Conservation (phyloP, 352 stramenopile species). For the Thalassiosira mediterranea region DNA sequence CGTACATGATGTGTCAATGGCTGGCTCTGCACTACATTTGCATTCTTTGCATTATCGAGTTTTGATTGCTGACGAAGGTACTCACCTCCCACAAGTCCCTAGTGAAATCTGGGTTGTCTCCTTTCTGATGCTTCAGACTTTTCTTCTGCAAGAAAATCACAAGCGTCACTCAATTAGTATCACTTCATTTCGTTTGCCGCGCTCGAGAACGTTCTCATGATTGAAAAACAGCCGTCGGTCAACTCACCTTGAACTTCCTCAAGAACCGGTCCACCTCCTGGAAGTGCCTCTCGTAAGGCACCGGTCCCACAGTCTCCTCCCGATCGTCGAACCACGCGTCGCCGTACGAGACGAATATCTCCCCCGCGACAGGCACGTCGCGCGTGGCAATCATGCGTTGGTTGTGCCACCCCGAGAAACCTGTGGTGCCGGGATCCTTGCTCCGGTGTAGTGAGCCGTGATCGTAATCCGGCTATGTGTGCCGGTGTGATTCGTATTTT, state of each 20-base stretch:
- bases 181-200: too few species aligned
- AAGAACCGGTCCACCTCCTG: constrained; percentile 66
- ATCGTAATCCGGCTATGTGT: constrained; percentile 61
- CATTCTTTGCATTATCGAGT: too few species aligned
- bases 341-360: constrained; percentile 81
- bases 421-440: constrained; percentile 54
- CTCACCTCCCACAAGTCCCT: constrained; percentile 51
- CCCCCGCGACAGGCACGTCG: constrained; percentile 56
- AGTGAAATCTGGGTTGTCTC: constrained; percentile 56
- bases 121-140: constrained; percentile 35
- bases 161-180: too few species aligned
- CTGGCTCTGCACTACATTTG: too few species aligned
- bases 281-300: constrained; percentile 62
- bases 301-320: constrained; percentile 40
- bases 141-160: too few species aligned
- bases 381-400: constrained; percentile 43
- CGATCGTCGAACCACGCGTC: constrained; percentile 65
- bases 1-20: too few species aligned
- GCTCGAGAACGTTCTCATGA: too few species aligned
- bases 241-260: constrained; percentile 56
- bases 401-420: constrained; percentile 72
- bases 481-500: constrained; percentile 9
- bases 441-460: constrained; percentile 53
- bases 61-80: too few species aligned
- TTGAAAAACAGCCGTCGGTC: too few species aligned